Evolutionary conservation across 768 basidiomycete species (phyloP).

Genomic region (Panaeolus cyanescens): DNA sequence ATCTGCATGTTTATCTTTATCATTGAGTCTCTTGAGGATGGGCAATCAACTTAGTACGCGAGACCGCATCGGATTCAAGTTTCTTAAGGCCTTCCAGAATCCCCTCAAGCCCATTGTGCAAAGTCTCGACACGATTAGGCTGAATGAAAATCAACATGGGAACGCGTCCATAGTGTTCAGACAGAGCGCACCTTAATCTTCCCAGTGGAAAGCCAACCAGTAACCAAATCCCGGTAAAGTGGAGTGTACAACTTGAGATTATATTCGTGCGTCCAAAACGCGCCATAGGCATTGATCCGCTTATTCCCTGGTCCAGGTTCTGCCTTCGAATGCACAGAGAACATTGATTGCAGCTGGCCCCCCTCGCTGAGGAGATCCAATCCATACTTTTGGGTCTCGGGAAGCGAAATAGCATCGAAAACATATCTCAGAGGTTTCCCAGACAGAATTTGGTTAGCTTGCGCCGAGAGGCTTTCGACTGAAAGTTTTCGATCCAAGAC

Average conservation of each 20-base stretch:
- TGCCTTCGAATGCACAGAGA: slow-evolving; percentile 25
- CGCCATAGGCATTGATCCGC: background rate
- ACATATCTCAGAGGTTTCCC: slow-evolving; percentile 22
- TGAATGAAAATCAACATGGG: slow-evolving; percentile 12
- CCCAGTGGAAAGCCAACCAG: background rate
- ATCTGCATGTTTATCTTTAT: too few relatives aligned
- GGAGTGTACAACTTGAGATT: slow-evolving; percentile 21
- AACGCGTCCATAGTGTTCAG: background rate
- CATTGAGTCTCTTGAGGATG: slow-evolving; percentile 29
- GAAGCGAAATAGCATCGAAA: slow-evolving; percentile 25
- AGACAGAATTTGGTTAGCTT: slow-evolving; percentile 24
- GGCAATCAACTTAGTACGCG: slow-evolving; percentile 43
- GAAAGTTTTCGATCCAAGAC: slow-evolving; percentile 34
- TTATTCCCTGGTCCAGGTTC: background rate
- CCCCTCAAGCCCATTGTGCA: slow-evolving; percentile 44
- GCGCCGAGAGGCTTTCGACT: slow-evolving; percentile 14
- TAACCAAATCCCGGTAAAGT: background rate
- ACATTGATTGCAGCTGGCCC: slow-evolving; percentile 25
- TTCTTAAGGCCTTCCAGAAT: slow-evolving; percentile 43
- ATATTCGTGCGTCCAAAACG: background rate
- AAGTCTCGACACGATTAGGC: slow-evolving; percentile 45
- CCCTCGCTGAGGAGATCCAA: slow-evolving; percentile 30
- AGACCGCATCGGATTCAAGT: slow-evolving; percentile 39
- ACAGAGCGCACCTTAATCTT: slow-evolving; percentile 2
- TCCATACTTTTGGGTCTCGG: slow-evolving; percentile 24